phyloP scores from a whole-genome alignment of 2,329 filamentous ascomycete genomes.

The Pestalotiopsis sp. region DNA sequence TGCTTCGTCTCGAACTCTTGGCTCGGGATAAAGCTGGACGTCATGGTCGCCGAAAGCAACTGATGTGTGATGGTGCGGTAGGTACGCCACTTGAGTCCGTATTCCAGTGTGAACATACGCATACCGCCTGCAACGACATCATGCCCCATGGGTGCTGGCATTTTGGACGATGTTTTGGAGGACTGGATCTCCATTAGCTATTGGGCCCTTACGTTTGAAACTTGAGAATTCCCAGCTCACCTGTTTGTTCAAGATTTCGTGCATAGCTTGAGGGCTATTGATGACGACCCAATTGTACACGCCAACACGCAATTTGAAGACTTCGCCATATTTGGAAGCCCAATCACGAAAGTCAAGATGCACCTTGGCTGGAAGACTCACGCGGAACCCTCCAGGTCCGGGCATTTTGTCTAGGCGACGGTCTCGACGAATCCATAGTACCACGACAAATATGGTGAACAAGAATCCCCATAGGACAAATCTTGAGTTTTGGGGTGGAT shows the following conservation, averaged over 20 bases:
- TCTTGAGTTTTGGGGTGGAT: neutral
- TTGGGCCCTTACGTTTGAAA: neutral
- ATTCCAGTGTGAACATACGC: slow-evolving; percentile 43
- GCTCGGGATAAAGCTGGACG: slow-evolving; percentile 40
- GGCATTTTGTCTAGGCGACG: slow-evolving; percentile 19
- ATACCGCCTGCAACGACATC: slow-evolving; percentile 41
- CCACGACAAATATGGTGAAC: neutral
- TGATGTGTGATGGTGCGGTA: slow-evolving; percentile 39
- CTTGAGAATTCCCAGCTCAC: neutral
- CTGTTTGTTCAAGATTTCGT: slow-evolving; percentile 45
- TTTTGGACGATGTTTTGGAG: slow-evolving; percentile 34
- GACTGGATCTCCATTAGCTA: slow-evolving; percentile 11
- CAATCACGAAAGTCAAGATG: slow-evolving; percentile 27
- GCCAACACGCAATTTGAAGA: slow-evolving; percentile 45
- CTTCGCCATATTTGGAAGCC: slow-evolving; percentile 44
- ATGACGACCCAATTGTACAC: slow-evolving; percentile 48
- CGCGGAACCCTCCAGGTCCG: slow-evolving; percentile 17
- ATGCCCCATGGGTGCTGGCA: slow-evolving; percentile 39
- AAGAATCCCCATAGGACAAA: neutral
- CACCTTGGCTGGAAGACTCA: slow-evolving; percentile 17
- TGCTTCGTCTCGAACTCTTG: slow-evolving; percentile 49
- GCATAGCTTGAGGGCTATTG: slow-evolving; percentile 44
- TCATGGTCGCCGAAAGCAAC: slow-evolving; percentile 37
- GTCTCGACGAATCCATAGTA: slow-evolving; percentile 21
- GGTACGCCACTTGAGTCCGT: slow-evolving; percentile 41